phyloP scores from a whole-genome alignment of 768 basidiomycete genomes.

The Astraeus odoratus region DNA sequence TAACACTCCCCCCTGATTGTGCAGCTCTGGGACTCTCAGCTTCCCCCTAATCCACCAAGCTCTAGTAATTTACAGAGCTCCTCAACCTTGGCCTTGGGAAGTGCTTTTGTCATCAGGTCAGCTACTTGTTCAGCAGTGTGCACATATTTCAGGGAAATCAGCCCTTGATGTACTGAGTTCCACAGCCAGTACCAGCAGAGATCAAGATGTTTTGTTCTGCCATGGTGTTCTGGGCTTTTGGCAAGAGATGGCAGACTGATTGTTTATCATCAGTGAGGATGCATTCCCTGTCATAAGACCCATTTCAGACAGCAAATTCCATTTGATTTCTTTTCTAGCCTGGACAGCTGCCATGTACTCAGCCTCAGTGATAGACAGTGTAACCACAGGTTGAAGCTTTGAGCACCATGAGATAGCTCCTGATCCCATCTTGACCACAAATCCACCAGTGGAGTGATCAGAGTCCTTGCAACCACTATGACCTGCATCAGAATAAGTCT shows the following conservation, averaged over 20 bases:
- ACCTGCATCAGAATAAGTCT: slow-evolving; percentile 23
- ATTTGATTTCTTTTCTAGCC: background rate
- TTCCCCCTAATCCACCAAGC: background rate
- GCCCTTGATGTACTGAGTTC: slow-evolving; percentile 1
- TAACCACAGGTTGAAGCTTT: slow-evolving; percentile 19
- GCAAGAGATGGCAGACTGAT: slow-evolving; percentile 10
- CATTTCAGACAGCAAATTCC: background rate
- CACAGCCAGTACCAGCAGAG: slow-evolving; percentile 2
- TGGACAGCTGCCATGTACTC: background rate
- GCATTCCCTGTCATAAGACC: too few relatives aligned
- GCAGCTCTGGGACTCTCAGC: background rate
- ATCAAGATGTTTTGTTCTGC: slow-evolving; percentile 22
- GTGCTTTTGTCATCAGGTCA: slow-evolving; percentile 24
- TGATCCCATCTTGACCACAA: slow-evolving; percentile 14
- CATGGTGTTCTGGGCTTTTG: slow-evolving; percentile 18
- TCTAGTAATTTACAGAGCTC: background rate
- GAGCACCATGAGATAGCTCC: slow-evolving; percentile 16
- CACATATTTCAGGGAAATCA: slow-evolving; percentile 7
- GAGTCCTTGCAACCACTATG: slow-evolving; percentile 22
- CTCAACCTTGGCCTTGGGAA: background rate
- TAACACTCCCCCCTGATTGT: slow-evolving; percentile 3
- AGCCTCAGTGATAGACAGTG: slow-evolving; percentile 3
- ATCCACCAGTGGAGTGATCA: slow-evolving; percentile 27
- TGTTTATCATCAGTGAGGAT: slow-evolving; percentile 4
- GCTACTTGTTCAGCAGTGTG: slow-evolving; percentile 18